Base-by-base conservation (phyloP, 345 rosid species). In the Populus simonii region DNA sequence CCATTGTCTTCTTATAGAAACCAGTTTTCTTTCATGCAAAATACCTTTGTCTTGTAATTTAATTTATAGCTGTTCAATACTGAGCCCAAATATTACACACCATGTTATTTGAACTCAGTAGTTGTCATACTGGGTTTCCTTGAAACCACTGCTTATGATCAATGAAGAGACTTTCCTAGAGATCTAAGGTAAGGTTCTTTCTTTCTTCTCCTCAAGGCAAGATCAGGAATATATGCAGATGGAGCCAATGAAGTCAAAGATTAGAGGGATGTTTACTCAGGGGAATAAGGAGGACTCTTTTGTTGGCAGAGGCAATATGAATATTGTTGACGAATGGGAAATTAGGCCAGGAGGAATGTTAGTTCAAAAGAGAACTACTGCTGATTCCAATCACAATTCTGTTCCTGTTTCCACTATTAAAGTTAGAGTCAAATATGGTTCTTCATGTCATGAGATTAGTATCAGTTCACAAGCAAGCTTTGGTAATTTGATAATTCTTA, bases 331-430 rank as follows among this genome's bases (percentile, higher is more conserved):
- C 11, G 72, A 81, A 27, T 63, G 75, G 78, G 84, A 81, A 27
- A 20, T 81, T 1, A 77, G 84, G 57, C 84, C 84, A 8, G 80
- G 84, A 25, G 84, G 84, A 53, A 81, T 81, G 84, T 29, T 81
- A 49, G 84, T 81, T 29, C 84, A 81, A 38, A 81, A 63, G 62
- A 69, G 84, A 74, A 74, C 70, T 43, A 22, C 81, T 22, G 61
- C 81, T 29, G 61, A 68, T 62, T 62, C 78, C 63, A 53, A 69
- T 73, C 75, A 77, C 25, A 77, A 59, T 65, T 49, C 78, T 20
- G 45, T 69, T 61, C 66, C 77, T 36, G 31, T 70, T 73, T 77
- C 84, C 29, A 66, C 36, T 15, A 82, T 78, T 43, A 78, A 72
- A 74, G 76, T 82, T 51, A 78, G 74, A 55, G 79, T 82, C 68